Evolutionary conservation across 164 flowering plant species (phyloP), one percentile per base, ranked within the genome.

Genomic region (Macadamia tetraphylla): DNA sequence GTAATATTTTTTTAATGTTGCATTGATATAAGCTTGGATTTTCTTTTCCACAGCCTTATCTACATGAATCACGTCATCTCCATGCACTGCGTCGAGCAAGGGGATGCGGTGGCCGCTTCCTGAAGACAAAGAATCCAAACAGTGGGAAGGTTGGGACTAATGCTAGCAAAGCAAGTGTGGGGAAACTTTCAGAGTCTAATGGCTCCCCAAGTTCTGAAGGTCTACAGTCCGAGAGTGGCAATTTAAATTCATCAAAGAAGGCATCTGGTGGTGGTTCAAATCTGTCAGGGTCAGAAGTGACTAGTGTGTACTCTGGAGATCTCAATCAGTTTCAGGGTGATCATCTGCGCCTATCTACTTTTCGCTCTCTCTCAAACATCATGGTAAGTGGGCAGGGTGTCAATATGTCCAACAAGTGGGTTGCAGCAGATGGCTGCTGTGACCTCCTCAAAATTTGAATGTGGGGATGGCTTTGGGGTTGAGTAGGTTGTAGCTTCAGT

Each of bases 81-180:
- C 98, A 92, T 76, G 98, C 98, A 55, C 71, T 86, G 91, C 86
- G 94, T 18, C 85, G 98, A 56, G 88, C 91, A 70, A 81, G 98
- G 72, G 98, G 98, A 63, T 79, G 82, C 31, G 97, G 97, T 4
- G 97, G 97, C 23, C 90, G 97, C 53, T 91, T 91, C 79, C 68
- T 91, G 76, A 89, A 87, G 78, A 86, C 85, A 58, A 91, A 87
- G 73, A 79, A 42, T 0, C 12, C 31, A 29, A 67, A 65, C 29
- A 67, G 46, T 31, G 77, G 56, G 67, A 78, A 77, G 32, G 80
- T 58, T 12, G 78, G 65, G 68, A 62, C 51, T 49, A 73, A 70
- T 48, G 66, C 3, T n/a, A 77, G 75, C 58, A 79, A 74, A 52
- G 43, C 64, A 58, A 67, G 46, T 0, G 58, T 59, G 15, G 46